Evolutionary conservation across 2,329 filamentous ascomycete genomes (phyloP).

Genomic region (Nannizziopsis barbatae): DNA sequence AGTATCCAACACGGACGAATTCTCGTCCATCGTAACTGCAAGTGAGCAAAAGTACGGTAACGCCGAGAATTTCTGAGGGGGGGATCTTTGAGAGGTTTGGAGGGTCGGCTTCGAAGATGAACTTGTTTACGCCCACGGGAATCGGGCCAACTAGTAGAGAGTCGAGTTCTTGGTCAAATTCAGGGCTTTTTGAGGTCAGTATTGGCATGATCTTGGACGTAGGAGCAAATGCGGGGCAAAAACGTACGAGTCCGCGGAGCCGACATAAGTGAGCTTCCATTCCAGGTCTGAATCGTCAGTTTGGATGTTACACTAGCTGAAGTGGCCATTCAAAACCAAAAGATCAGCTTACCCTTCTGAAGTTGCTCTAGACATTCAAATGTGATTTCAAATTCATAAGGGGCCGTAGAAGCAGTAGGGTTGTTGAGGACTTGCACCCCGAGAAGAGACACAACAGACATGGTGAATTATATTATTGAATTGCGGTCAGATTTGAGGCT

Average conservation of each 20-base stretch:
- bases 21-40: constrained; percentile 94
- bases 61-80: constrained; percentile 86
- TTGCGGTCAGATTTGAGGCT: neutral
- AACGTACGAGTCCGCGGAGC: constrained; percentile 88
- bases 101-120: constrained; percentile 89
- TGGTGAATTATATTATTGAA: constrained; percentile 29
- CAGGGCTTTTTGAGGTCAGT: constrained; percentile 50
- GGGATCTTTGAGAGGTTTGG: constrained; percentile 86
- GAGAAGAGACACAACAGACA: constrained; percentile 94
- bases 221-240: constrained; percentile 4
- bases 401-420: constrained; percentile 81
- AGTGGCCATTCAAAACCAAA: constrained; percentile 1
- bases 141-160: constrained; percentile 95
- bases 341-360: constrained; percentile 59
- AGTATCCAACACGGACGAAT: constrained; percentile 97
- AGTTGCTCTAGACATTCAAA: constrained; percentile 94
- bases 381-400: constrained; percentile 96
- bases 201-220: neutral
- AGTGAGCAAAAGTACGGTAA: constrained; percentile 91
- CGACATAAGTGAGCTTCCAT: constrained; percentile 98
- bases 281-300: constrained; percentile 60
- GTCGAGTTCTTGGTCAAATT: constrained; percentile 97
- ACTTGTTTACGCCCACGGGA: constrained; percentile 95
- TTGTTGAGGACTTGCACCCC: constrained; percentile 97
- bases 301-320: constrained; percentile 12